phyloP scores from a whole-genome alignment of 1,139 yeast genomes.

The Scheffersomyces stambukii region DNA sequence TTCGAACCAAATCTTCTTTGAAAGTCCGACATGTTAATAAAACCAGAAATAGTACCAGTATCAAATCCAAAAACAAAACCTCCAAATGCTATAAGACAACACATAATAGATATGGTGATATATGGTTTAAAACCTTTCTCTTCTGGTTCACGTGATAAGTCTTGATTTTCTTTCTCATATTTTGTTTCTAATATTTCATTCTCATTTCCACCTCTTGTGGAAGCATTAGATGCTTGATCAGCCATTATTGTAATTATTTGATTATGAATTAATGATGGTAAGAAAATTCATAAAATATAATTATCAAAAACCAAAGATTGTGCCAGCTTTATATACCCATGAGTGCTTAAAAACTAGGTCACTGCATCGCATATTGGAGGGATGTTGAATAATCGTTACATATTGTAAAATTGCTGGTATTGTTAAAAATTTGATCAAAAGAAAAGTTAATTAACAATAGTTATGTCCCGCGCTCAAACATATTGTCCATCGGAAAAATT shows the following conservation, averaged over 20 bases:
- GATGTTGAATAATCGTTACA: too few species aligned
- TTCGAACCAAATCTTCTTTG: constrained; percentile 42
- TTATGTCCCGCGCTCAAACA: too few species aligned
- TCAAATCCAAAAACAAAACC: constrained; percentile 75
- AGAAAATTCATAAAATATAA: too few species aligned
- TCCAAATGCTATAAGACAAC: constrained; percentile 51
- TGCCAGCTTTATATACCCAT: too few species aligned
- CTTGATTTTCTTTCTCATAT: constrained; percentile 43
- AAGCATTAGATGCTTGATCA: constrained; percentile 6
- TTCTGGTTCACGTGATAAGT: not conserved
- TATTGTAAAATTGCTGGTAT: too few species aligned
- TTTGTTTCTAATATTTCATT: constrained; percentile 65
- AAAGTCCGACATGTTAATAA: constrained; percentile 56
- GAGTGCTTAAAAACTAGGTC: too few species aligned
- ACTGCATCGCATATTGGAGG: too few species aligned
- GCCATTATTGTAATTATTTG: constrained; percentile 7
- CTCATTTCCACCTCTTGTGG: constrained; percentile 65
- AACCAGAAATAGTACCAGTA: constrained; percentile 70
- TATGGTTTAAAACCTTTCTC: too few species aligned
- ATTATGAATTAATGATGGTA: constrained; percentile 3
- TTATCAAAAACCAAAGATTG: too few species aligned
- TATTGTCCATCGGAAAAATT: too few species aligned
- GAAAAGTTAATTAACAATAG: too few species aligned
- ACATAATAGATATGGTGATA: constrained; percentile 13
- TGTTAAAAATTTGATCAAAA: too few species aligned